Conservation (phyloP, 2,329 filamentous ascomycete species). For the Monosporascus sp. region DNA sequence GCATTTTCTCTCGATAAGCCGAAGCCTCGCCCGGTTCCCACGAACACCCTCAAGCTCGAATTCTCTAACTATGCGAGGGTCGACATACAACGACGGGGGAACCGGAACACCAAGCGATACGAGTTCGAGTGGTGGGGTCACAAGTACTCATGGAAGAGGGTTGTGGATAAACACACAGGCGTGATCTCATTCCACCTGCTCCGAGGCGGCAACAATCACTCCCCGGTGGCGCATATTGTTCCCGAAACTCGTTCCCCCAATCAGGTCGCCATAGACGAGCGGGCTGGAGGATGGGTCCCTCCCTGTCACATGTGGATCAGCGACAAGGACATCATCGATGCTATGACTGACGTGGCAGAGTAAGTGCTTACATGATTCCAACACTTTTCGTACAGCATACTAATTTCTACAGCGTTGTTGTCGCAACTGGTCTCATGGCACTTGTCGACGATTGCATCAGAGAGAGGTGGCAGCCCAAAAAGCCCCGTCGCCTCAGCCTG, state of each 20-base stretch:
- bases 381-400: constrained; percentile 3
- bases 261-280: constrained; percentile 67
- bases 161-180: constrained; percentile 62
- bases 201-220: constrained; percentile 55
- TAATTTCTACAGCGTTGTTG: constrained; percentile 62
- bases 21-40: constrained; percentile 45
- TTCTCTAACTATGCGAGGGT: constrained; percentile 97
- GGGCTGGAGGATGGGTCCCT: constrained; percentile 82
- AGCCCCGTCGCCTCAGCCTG: constrained; percentile 33
- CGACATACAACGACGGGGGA: constrained; percentile 67
- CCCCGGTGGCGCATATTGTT: constrained; percentile 76
- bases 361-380: constrained; percentile 40
- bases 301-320: constrained; percentile 89
- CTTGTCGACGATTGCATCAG: constrained; percentile 91
- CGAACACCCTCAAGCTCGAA: constrained; percentile 81
- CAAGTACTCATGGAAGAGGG: constrained; percentile 77
- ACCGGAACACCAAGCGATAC: constrained; percentile 68
- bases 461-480: constrained; percentile 60
- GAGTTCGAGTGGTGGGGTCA: constrained; percentile 93
- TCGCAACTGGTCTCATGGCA: constrained; percentile 83
- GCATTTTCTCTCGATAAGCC: constrained; percentile 26
- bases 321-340: constrained; percentile 64
- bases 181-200: constrained; percentile 77
- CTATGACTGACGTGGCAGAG: constrained; percentile 80
- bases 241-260: constrained; percentile 69